Percentiles rank a stretch among this genome's conserved stretches.
phyloP scores from a whole-genome alignment of 176 grass and related monocot species.

The Rhynchospora pubera region DNA sequence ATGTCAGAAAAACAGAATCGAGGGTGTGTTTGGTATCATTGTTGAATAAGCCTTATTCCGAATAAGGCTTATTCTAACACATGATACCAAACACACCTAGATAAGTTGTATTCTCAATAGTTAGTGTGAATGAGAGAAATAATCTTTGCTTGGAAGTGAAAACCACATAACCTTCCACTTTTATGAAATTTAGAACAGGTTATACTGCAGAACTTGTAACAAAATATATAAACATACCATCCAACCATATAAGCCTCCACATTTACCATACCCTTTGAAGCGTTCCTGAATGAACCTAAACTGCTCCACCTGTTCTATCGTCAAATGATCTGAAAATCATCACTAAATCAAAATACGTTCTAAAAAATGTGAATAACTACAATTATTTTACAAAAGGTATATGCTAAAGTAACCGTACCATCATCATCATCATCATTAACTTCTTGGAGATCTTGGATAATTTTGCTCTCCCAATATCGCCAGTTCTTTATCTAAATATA shows the following conservation, averaged over 20 bases:
- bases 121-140: too few relatives aligned
- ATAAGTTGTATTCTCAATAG: too few relatives aligned
- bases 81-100: too few relatives aligned
- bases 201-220: too few relatives aligned
- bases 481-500: slow-evolving; percentile 28
- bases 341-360: neutral
- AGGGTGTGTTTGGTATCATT: too few relatives aligned
- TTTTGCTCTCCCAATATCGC: slow-evolving; percentile 28
- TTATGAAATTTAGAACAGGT: too few relatives aligned
- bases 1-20: too few relatives aligned
- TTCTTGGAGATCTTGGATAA: neutral
- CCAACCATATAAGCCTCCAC: slow-evolving; percentile 39
- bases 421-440: neutral
- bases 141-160: too few relatives aligned
- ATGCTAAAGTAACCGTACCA: slow-evolving; percentile 22
- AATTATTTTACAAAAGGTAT: neutral
- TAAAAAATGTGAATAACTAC: neutral
- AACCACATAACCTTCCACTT: too few relatives aligned
- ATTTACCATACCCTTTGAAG: slow-evolving; percentile 31
- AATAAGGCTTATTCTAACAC: too few relatives aligned
- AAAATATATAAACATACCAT: slow-evolving; percentile 28
- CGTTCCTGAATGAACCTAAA: slow-evolving; percentile 35
- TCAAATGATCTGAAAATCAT: slow-evolving; percentile 16
- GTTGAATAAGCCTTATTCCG: too few relatives aligned
- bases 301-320: neutral